Base-by-base conservation (phyloP, 108 stramenopile genomes). In the Skeletonema costatum region DNA sequence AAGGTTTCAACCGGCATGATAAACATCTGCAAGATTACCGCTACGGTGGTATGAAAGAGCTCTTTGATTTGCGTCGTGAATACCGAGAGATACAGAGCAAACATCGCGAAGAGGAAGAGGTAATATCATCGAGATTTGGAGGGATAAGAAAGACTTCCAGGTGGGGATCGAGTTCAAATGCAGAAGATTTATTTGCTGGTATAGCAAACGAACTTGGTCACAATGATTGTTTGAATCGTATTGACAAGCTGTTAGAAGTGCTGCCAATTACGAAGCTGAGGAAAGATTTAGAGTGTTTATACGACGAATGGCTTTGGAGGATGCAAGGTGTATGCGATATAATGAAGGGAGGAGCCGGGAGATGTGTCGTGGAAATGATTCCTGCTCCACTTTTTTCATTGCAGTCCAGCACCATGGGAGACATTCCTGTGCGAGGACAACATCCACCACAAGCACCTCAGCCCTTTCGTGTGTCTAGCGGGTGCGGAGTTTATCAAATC, bases 261-360 rank as follows among this genome's bases (percentile, higher is more conserved):
- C 71, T 90, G 17, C 90, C 92, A 3, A 88, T 91, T 14, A 67
- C 81, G 32, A 70, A 78, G 1, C 81, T 93, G 46, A 81, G 89
- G 58, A 53, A 68, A 25, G 88, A 90, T 76, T 60, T 93, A 41
- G 39, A 64, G 30, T 16, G 53, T 11, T 88, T 87, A 56, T 93
- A 88, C 60, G 87, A 91, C 68, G 79, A 84, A 38, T 85, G 80
- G 62, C 39, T 91, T 16, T 64, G 31, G 11, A 48, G 80, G 9
- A 74, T 80, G 50, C 71, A 83, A 29, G 69, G 73, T 10, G 71
- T 83, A 17, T 73, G 77, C 31, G 85, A 71, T 35, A 35, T 62
- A 7, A 78, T 80, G 19, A 70, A 77, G 32, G 89, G 87, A 25
- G 87, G 87, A 32, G 85, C 81, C 0, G 85, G 84, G 10, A 76